phyloP scores from a whole-genome alignment of 2,329 filamentous ascomycete species.

The Graphilbum fragrans region DNA sequence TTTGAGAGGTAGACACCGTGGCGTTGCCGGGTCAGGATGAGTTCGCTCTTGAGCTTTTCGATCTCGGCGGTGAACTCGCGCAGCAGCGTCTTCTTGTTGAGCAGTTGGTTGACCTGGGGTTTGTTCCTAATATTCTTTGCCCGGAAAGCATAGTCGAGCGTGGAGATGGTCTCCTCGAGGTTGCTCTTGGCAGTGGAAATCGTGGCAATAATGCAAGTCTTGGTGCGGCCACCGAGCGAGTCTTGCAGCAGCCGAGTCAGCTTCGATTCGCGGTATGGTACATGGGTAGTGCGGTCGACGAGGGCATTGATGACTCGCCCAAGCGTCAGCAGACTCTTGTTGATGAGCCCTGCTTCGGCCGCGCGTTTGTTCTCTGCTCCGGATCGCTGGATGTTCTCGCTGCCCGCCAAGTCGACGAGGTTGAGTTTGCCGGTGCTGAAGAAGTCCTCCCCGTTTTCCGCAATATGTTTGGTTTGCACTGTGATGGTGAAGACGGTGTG shows the following conservation, averaged over 20 bases:
- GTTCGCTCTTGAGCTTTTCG: constrained; percentile 84
- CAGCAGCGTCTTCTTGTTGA: constrained; percentile 87
- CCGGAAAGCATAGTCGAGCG: constrained; percentile 91
- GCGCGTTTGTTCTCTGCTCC: constrained; percentile 97
- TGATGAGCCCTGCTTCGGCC: constrained; percentile 90
- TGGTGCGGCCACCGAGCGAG: constrained; percentile 86
- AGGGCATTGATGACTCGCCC: constrained; percentile 96
- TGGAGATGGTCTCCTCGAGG: constrained; percentile 95
- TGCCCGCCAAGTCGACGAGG: constrained; percentile 89
- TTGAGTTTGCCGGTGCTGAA: constrained; percentile 90
- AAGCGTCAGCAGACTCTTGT: constrained; percentile 90
- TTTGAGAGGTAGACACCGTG: constrained; percentile 92
- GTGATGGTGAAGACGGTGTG: constrained; percentile 97
- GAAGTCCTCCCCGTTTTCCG: constrained; percentile 78
- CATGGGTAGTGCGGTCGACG: constrained; percentile 80
- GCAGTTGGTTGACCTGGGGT: constrained; percentile 82
- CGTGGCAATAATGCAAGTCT: constrained; percentile 97
- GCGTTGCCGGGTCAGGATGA: constrained; percentile 83
- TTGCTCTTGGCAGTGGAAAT: constrained; percentile 92
- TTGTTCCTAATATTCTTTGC: constrained; percentile 99
- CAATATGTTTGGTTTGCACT: constrained; percentile 71
- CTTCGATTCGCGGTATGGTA: constrained; percentile 89
- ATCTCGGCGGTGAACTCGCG: constrained; percentile 87
- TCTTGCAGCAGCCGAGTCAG: constrained; percentile 91
- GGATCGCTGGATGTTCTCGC: constrained; percentile 93